These are phyloP conservation scores for Ogataea henricii DNA, from an alignment of 805 yeast genomes.

Conservation along the genomic window DNA sequence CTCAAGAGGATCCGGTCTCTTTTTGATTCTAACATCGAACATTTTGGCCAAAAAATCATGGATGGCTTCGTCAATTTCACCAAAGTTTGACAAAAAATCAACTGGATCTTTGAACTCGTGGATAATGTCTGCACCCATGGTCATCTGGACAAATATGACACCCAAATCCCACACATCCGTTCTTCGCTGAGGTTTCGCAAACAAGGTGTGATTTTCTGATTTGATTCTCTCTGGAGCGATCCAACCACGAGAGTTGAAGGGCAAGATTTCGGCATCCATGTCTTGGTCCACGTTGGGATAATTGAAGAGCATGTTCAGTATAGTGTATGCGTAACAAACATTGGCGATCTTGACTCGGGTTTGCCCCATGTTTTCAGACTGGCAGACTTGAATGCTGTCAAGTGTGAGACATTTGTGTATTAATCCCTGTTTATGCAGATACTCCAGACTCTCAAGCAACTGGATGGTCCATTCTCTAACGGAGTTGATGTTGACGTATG, in stretches of 20 bases:
- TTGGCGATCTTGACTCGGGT: constrained; percentile 60
- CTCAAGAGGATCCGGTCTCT: constrained; percentile 82
- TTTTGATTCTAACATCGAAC: constrained; percentile 64
- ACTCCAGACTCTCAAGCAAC: constrained; percentile 80
- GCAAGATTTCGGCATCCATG: constrained; percentile 25
- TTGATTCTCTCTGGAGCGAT: constrained; percentile 71
- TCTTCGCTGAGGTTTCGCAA: constrained; percentile 62
- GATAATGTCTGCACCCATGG: constrained; percentile 59
- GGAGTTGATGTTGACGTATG: constrained; percentile 65
- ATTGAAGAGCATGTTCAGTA: constrained; percentile 40
- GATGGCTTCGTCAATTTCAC: constrained; percentile 51
- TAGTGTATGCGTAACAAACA: constrained; percentile 57
- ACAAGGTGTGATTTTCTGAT: constrained; percentile 25
- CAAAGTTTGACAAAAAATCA: constrained; percentile 53
- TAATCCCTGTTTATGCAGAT: constrained; percentile 81
- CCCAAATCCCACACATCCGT: constrained; percentile 96
- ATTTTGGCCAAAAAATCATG: constrained; percentile 66
- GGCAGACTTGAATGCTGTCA: constrained; percentile 55
- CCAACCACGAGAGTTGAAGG: constrained; percentile 52
- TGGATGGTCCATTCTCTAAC: constrained; percentile 91
- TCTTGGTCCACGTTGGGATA: constrained; percentile 33
- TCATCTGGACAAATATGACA: constrained; percentile 65
- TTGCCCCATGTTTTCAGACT: constrained; percentile 53
- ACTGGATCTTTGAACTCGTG: constrained; percentile 59
- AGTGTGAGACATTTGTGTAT: constrained; percentile 70